Conservation (phyloP, 345 rosid species). For the Iberis pinnata region DNA sequence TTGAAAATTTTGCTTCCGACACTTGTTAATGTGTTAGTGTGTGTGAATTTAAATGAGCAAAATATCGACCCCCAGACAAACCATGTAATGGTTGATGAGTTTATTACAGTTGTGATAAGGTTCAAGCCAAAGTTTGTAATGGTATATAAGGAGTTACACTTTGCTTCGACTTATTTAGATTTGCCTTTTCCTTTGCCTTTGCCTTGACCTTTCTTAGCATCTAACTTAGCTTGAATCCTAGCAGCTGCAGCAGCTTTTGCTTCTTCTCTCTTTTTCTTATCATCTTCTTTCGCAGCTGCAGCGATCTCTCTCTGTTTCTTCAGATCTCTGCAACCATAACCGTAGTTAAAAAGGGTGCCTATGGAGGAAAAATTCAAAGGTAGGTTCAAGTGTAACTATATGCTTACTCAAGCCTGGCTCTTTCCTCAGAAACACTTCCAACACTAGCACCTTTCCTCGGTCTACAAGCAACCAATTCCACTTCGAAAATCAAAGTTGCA, state of each 20-base stretch:
- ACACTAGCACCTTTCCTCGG: slow-evolving; percentile 76
- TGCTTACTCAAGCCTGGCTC: slow-evolving; percentile 88
- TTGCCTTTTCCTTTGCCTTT: slow-evolving; percentile 84
- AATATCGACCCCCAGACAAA: neutral
- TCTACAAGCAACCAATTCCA: slow-evolving; percentile 68
- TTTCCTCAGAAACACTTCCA: slow-evolving; percentile 65
- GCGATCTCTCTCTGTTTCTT: slow-evolving; percentile 86
- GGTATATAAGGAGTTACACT: neutral
- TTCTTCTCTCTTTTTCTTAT: slow-evolving; percentile 80
- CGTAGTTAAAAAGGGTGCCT: neutral
- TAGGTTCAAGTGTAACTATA: neutral
- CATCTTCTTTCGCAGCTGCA: slow-evolving; percentile 72
- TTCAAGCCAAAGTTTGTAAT: slow-evolving; percentile 1
- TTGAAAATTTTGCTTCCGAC: slow-evolving; percentile 21
- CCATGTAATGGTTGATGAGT: slow-evolving; percentile 9
- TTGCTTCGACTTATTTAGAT: slow-evolving; percentile 26
- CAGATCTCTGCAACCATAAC: slow-evolving; percentile 49
- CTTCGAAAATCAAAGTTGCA: slow-evolving; percentile 77
- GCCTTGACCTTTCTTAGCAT: slow-evolving; percentile 68
- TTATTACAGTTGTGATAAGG: neutral
- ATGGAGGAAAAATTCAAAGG: neutral
- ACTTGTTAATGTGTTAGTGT: slow-evolving; percentile 3
- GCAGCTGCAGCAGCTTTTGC: slow-evolving; percentile 95
- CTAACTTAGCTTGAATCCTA: slow-evolving; percentile 82
- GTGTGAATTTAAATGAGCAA: neutral